Base-by-base conservation (phyloP, 2,329 filamentous ascomycete genomes). In the Pestalotiopsis sp. region DNA sequence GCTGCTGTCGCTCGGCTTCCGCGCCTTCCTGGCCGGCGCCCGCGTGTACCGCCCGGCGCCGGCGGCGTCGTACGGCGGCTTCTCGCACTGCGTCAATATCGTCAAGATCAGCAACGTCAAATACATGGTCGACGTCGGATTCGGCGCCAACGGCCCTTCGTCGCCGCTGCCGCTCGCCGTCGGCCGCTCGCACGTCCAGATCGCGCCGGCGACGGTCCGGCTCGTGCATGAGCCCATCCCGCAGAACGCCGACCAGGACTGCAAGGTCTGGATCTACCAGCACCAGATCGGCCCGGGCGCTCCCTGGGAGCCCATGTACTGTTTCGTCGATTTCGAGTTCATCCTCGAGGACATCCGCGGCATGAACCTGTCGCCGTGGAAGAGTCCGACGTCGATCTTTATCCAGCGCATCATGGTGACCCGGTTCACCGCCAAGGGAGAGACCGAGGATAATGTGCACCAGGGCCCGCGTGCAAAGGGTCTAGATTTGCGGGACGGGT, bases 311-410 rank as follows among this genome's bases (percentile, higher is more conserved):
- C 78, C 80, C 2, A 79, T 77, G 59, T 86, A 86, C 73, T 84
- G 81, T 68, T 87, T 86, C 70, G 82, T 80, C 3, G 81, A 84
- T 67, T 80, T 76, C 4, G 81, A 82, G 69, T 82, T 83, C 70
- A 68, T 81, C 23, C 77, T 75, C 14, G 75, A 79, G 66, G 82
- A 83, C 69, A 82, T 80, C 66, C 74, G 76, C 66, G 77, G 79
- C 61, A 80, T 83, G 79, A 81, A 79, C 64, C 76, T 77, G 52
- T 77, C 69, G 25, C 81, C 80, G 0, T 80, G 76, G 57, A 78
- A 73, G 20, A 75, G 74, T 62, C 73, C 73, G 2, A 74, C 66
- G 17, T 77, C 73, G 2, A 82, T 79, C 69, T 83, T 83, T 63
- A 80, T 78, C 1, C 75, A 79, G 62, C 74, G 73, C 20, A 69